Percentiles rank a stretch among this genome's conserved stretches.
phyloP scores from a whole-genome alignment of 1,284 basidiomycete genomes.

The Apiotrichum siamense region DNA sequence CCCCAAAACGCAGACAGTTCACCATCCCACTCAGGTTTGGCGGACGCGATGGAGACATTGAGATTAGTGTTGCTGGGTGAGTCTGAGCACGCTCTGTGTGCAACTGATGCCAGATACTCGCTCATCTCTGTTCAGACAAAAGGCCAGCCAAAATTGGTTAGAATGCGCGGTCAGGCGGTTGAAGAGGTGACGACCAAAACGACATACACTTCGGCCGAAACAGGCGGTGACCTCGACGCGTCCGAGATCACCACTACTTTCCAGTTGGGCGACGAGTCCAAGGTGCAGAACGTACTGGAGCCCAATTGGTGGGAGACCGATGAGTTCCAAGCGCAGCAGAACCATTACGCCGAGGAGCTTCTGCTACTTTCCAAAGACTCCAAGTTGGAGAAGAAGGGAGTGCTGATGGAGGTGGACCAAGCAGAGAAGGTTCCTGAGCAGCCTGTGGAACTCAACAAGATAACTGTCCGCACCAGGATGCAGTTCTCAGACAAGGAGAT shows the following conservation, averaged over 20 bases:
- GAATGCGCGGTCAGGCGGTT: conserved; percentile 68
- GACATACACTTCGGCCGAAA: conserved; percentile 55
- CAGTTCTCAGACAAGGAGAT: conserved; percentile 83
- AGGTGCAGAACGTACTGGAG: conserved; percentile 37
- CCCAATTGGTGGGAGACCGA: conserved; percentile 40
- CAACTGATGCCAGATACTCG: conserved; percentile 59
- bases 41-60: conserved; percentile 57
- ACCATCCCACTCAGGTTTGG: conserved; percentile 75
- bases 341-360: conserved; percentile 26
- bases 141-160: conserved; percentile 70
- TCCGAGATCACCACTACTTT: conserved; percentile 41
- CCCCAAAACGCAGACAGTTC: conserved; percentile 81
- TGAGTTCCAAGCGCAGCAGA: conserved; percentile 22
- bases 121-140: conserved; percentile 79
- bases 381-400: conserved; percentile 20
- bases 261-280: conserved; percentile 41
- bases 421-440: not conserved
- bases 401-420: not conserved
- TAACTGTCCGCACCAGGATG: conserved; percentile 51
- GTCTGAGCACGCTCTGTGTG: conserved; percentile 16
- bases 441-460: not conserved
- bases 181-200: conserved; percentile 66
- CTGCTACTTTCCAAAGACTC: conserved; percentile 5
- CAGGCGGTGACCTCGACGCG: conserved; percentile 36
- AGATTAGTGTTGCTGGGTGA: conserved; percentile 86